Evolutionary conservation across 345 rosid species (phyloP), one percentile per base, ranked within the genome.

Genomic region (Mercurialis annua): DNA sequence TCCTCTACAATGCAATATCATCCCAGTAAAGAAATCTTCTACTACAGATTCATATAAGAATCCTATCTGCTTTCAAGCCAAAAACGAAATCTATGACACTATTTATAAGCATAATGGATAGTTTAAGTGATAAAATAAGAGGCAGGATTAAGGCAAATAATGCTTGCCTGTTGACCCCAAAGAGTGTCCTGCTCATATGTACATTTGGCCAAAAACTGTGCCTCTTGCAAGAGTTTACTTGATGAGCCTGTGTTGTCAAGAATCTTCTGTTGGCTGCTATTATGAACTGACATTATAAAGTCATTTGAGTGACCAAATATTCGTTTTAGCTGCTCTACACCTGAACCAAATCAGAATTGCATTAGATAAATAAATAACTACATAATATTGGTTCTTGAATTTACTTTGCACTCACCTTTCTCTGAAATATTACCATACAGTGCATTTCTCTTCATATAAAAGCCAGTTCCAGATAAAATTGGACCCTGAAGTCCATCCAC

Each of bases 391-490:
- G 52, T 17, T 50, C 27, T 6, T n/a, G 26, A 0, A 50, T 24
- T 8, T n/a, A n/a, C n/a, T 5, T 14, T 11, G 20, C 27, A 17
- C 46, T 56, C 12, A 49, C 65, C 60, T 36, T 59, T 38, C 51
- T 10, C 1, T 26, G 49, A 60, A 61, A 69, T n/a, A 62, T 62
- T 30, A 12, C 49, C 63, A 29, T 62, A 64, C 2, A 82, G 64
- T 18, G 80, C 61, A 12, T 68, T 73, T 49, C 81, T 80, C 81
- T 82, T 84, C 8, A 80, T 72, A 21, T 82, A 84, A 69, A 77
- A 84, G 47, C 78, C 71, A 10, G 83, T 75, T 7, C 85, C 85
- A 3, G 81, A 77, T 42, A 84, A 1, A 0, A 65, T 0, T 0
- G 86, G 84, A 51, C 88, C 86, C 10, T 9, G 36, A 5, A 73